phyloP scores from a whole-genome alignment of 768 basidiomycete genomes.

The Suillus subluteus region DNA sequence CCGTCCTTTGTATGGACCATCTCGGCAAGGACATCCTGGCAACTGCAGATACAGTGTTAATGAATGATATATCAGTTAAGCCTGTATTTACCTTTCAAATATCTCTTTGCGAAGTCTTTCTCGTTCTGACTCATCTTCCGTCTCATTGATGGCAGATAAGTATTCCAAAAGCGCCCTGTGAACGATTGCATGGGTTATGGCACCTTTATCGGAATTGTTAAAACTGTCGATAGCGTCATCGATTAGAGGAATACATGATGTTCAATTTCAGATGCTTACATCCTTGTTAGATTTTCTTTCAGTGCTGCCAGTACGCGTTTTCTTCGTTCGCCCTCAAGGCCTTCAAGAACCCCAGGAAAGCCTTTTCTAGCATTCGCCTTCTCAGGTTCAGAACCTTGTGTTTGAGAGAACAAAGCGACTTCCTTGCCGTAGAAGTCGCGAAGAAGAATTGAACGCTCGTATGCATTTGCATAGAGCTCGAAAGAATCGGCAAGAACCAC shows the following conservation, averaged over 20 bases:
- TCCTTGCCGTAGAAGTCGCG: slow-evolving; percentile 94
- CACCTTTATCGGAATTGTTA: slow-evolving; percentile 90
- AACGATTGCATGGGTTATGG: slow-evolving; percentile 83
- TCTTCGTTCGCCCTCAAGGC: slow-evolving; percentile 62
- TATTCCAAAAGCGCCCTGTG: slow-evolving; percentile 91
- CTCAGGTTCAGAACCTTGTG: slow-evolving; percentile 58
- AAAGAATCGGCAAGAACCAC: slow-evolving; percentile 86
- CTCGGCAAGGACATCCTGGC: slow-evolving; percentile 85
- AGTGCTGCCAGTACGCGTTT: slow-evolving; percentile 69
- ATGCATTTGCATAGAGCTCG: slow-evolving; percentile 84
- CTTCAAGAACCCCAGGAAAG: slow-evolving; percentile 67
- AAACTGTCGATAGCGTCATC: slow-evolving; percentile 54
- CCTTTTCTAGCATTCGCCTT: slow-evolving; percentile 70
- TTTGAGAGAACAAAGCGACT: slow-evolving; percentile 66
- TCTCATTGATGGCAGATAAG: slow-evolving; percentile 58
- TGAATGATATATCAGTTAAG: not conserved
- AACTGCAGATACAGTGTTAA: slow-evolving; percentile 44
- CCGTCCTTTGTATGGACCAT: slow-evolving; percentile 96
- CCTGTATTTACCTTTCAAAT: slow-evolving; percentile 67
- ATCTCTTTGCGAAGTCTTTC: slow-evolving; percentile 80
- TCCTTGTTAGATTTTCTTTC: slow-evolving; percentile 72
- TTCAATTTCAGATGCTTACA: slow-evolving; percentile 51
- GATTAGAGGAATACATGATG: slow-evolving; percentile 3
- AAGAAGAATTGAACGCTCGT: slow-evolving; percentile 79
- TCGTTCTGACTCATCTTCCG: slow-evolving; percentile 64